A percentile compares a stretch with the other conserved stretches of the same genome.
phyloP scores from a whole-genome alignment of 2,329 filamentous ascomycete genomes.

The Sclerotinia glacialis region DNA sequence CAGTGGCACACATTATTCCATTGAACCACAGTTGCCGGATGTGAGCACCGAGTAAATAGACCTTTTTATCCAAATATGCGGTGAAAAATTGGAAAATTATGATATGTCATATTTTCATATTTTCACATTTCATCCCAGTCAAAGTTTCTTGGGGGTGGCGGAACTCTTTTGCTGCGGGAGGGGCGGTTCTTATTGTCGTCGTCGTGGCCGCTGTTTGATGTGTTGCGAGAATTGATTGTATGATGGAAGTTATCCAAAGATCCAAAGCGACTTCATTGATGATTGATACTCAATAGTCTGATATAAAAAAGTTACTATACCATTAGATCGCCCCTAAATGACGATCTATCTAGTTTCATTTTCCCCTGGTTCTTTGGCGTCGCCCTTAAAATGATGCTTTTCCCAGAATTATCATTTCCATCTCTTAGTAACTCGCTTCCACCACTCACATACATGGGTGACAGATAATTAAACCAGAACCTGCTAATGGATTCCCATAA shows the following conservation, averaged over 20 bases:
- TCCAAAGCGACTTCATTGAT: not conserved
- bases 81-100: conserved; percentile 7
- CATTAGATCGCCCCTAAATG: conserved; percentile 23
- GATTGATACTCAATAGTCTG: conserved; percentile 1
- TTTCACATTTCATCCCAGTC: not conserved
- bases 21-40: not conserved
- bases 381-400: conserved; percentile 17
- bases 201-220: not conserved
- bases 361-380: conserved; percentile 21
- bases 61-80: conserved; percentile 17
- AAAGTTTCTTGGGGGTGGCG: conserved; percentile 8
- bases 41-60: not conserved
- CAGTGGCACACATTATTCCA: conserved; percentile 7
- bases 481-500: conserved; percentile 23
- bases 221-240: not conserved
- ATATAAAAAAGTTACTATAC: conserved; percentile 1
- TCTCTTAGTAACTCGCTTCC: conserved; percentile 14
- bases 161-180: not conserved
- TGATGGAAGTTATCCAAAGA: not conserved
- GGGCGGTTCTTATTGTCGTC: not conserved
- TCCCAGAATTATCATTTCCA: conserved; percentile 12
- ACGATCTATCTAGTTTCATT: conserved; percentile 19
- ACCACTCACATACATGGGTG: conserved; percentile 15
- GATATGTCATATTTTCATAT: conserved; percentile 12
- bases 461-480: conserved; percentile 5